Conservation (phyloP, 352 stramenopile genomes). For the Plasmopara viticola region DNA sequence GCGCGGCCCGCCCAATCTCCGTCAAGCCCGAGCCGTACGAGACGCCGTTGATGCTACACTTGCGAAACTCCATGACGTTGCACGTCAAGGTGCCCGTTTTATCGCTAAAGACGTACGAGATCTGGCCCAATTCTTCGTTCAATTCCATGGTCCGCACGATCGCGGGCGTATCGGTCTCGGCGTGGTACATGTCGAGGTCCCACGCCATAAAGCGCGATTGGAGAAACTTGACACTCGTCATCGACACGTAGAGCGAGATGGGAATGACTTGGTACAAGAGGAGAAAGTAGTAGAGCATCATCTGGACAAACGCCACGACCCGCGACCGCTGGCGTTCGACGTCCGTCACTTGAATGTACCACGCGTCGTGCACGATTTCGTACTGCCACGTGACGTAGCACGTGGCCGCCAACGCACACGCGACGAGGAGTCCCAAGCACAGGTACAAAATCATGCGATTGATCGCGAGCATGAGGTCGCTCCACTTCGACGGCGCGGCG, state of each 20-base stretch:
- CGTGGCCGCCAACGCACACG: slow-evolving; percentile 56
- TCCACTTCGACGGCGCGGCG: slow-evolving; percentile 74
- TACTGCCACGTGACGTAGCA: slow-evolving; percentile 77
- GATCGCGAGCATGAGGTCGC: slow-evolving; percentile 73
- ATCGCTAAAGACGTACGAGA: slow-evolving; percentile 87
- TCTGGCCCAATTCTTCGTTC: slow-evolving; percentile 89
- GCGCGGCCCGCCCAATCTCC: slow-evolving; percentile 65
- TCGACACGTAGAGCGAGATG: slow-evolving; percentile 91
- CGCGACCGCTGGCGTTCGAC: slow-evolving; percentile 32
- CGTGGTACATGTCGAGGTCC: slow-evolving; percentile 88
- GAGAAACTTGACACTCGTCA: slow-evolving; percentile 86
- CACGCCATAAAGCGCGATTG: slow-evolving; percentile 84
- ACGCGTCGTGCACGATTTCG: slow-evolving; percentile 62
- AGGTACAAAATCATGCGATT: slow-evolving; percentile 78
- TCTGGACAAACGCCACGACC: slow-evolving; percentile 71
- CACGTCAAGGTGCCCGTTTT: slow-evolving; percentile 92
- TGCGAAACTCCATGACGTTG: slow-evolving; percentile 94
- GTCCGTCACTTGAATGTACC: slow-evolving; percentile 58
- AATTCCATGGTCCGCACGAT: slow-evolving; percentile 84
- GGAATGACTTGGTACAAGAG: slow-evolving; percentile 90
- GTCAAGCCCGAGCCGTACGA: slow-evolving; percentile 86
- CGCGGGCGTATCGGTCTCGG: slow-evolving; percentile 86
- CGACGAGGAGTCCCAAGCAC: slow-evolving; percentile 57
- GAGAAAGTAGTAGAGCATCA: slow-evolving; percentile 91
- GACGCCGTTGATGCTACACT: slow-evolving; percentile 88